phyloP scores from a whole-genome alignment of 1,139 yeast genomes.

The Pneumocystis oryctolagi region DNA sequence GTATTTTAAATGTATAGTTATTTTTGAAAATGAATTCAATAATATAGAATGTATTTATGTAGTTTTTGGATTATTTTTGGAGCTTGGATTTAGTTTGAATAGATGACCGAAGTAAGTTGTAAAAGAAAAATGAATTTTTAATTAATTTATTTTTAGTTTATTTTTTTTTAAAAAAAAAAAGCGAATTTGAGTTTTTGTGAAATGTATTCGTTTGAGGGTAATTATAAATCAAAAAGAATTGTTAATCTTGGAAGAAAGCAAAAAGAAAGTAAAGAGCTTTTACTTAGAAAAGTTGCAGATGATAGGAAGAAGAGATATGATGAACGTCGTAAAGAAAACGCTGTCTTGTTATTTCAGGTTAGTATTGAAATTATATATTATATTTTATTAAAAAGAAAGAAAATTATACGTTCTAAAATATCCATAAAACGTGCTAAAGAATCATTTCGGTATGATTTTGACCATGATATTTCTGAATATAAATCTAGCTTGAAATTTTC shows the following conservation, averaged over 20 bases:
- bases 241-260: background rate
- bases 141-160: background rate
- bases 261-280: constrained; percentile 1
- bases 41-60: background rate
- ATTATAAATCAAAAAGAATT: background rate
- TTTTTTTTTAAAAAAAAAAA: background rate
- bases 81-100: too few relatives aligned
- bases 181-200: background rate
- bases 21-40: background rate
- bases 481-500: background rate
- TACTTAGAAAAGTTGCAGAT: constrained; percentile 42
- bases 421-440: background rate
- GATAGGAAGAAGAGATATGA: constrained; percentile 56
- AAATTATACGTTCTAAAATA: constrained; percentile 5
- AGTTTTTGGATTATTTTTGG: background rate
- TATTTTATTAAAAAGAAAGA: constrained; percentile 12
- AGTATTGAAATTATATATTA: constrained; percentile 16
- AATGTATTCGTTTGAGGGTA: constrained; percentile 1
- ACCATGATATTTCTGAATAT: background rate
- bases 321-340: constrained; percentile 34
- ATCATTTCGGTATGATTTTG: background rate
- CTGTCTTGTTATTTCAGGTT: constrained; percentile 39
- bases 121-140: background rate
- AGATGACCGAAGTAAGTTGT: background rate
- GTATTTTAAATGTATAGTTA: background rate